Evolutionary conservation across 768 basidiomycete species (phyloP).

Genomic region (Lentinula raphanica): DNA sequence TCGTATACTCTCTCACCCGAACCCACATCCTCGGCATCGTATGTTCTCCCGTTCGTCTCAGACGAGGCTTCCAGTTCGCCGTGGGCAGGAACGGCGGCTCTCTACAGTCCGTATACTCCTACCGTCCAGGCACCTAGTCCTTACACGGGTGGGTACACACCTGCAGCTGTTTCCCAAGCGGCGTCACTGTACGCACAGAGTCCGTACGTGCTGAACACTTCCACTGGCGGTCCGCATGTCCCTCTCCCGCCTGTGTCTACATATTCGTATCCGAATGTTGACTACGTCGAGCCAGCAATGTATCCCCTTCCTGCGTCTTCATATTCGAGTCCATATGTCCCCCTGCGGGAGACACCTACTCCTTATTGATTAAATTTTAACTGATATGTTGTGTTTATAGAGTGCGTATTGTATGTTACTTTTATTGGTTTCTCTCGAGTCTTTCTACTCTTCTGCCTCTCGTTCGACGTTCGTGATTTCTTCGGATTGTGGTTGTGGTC

Average conservation of each 20-base stretch:
- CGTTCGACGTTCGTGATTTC: too few species aligned
- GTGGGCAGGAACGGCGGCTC: not conserved
- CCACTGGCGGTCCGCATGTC: not conserved
- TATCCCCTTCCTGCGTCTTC: constrained; percentile 3
- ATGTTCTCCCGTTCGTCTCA: not conserved
- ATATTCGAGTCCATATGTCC: constrained; percentile 5
- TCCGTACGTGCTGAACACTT: not conserved
- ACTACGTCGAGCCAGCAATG: not conserved
- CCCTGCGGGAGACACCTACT: not conserved
- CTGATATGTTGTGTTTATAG: not conserved
- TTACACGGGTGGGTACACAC: not conserved
- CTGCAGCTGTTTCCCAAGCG: not conserved
- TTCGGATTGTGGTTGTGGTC: too few species aligned
- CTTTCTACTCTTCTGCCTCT: too few species aligned
- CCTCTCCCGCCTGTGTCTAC: not conserved
- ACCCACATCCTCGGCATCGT: not conserved
- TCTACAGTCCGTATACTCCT: constrained; percentile 2
- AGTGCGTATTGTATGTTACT: not conserved
- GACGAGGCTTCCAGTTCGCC: not conserved
- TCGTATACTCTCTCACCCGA: not conserved
- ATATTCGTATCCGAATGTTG: not conserved
- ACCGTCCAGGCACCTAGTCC: not conserved
- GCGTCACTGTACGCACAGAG: not conserved
- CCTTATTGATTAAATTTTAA: constrained; percentile 1
- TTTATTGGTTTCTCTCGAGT: too few species aligned